Conservation (phyloP, 2,329 filamentous ascomycete genomes). For the Talaromyces sp. region DNA sequence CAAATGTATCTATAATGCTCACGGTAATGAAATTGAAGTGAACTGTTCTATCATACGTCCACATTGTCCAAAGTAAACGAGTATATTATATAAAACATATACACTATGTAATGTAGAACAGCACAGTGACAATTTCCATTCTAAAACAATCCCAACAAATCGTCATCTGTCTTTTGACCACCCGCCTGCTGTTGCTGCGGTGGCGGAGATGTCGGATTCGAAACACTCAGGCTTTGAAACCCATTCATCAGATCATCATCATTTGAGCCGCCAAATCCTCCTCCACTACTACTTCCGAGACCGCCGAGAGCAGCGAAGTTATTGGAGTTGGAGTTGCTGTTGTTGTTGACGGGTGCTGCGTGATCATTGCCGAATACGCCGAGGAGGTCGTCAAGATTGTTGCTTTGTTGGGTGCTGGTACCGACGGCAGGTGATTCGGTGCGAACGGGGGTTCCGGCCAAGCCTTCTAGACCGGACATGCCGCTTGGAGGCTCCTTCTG, state of each 20-base stretch:
- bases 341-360: constrained; percentile 21
- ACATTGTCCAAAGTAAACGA: not conserved
- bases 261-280: constrained; percentile 26
- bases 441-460: constrained; percentile 56
- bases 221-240: constrained; percentile 76
- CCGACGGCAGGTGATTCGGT: constrained; percentile 39
- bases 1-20: not conserved
- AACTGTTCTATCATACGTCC: not conserved
- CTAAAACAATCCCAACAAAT: constrained; percentile 29
- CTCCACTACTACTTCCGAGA: constrained; percentile 25
- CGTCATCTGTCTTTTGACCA: constrained; percentile 52
- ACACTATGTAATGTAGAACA: not conserved
- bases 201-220: constrained; percentile 26
- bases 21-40: not conserved
- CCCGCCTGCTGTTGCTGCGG: constrained; percentile 27
- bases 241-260: constrained; percentile 68
- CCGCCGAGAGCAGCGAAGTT: constrained; percentile 28
- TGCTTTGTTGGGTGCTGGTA: constrained; percentile 36
- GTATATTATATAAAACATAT: constrained; percentile 13
- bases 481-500: constrained; percentile 61
- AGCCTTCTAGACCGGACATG: constrained; percentile 59
- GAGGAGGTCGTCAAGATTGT: constrained; percentile 78
- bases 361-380: constrained; percentile 60
- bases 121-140: not conserved
- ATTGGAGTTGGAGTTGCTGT: constrained; percentile 4